Base-by-base conservation (phyloP, 2,329 filamentous ascomycete genomes). In the Ophiostoma montium region DNA sequence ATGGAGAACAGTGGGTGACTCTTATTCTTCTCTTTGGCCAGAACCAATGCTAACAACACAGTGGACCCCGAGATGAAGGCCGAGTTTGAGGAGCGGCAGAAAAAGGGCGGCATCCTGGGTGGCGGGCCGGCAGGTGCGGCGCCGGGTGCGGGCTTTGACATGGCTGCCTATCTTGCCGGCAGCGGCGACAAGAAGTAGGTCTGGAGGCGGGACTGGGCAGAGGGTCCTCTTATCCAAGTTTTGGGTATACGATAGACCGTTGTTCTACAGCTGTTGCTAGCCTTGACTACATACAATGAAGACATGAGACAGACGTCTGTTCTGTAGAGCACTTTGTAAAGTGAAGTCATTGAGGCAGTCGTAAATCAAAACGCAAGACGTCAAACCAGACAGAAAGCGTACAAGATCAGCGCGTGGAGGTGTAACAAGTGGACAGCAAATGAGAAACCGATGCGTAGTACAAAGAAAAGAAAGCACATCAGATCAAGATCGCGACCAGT, bases 51-150 rank as follows among this genome's bases (percentile, higher is more conserved):
- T 46, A 33, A 39, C 42, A 35, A 43, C 27, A 11, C 42, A 95
- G 89, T 98, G 89, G 92, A 96, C 63, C 87, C 87, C n/a, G 92
- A 98, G 65, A 84, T 86, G 68, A 82, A 82, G 59, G 86, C 86
- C 58, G 92, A 96, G 63, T 95, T 92, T 62, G 88, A 95, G 63
- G 85, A 87, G 60, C 82, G 87, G 60, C 87, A 92, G 64, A 87
- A 88, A 67, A 76, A 78, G 54, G 74, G 72, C 53, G 71, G 76
- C 61, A 58, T 78, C 57, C 69, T 78, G 49, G 63, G 67, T 39
- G 70, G 63, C 53, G 68, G 66, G 67, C 65, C 42, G 63, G 66
- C 52, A 67, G 57, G 60, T 49, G 56, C 57, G 13, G 56, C 53
- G 11, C 67, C 72, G 1, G 66, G 76, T 48, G 68, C 68, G 52